Percentiles rank a stretch among this genome's conserved stretches.
These are phyloP conservation scores for Solanum rostratum DNA, from an alignment of 257 asterid species.

Conservation along the genomic window DNA sequence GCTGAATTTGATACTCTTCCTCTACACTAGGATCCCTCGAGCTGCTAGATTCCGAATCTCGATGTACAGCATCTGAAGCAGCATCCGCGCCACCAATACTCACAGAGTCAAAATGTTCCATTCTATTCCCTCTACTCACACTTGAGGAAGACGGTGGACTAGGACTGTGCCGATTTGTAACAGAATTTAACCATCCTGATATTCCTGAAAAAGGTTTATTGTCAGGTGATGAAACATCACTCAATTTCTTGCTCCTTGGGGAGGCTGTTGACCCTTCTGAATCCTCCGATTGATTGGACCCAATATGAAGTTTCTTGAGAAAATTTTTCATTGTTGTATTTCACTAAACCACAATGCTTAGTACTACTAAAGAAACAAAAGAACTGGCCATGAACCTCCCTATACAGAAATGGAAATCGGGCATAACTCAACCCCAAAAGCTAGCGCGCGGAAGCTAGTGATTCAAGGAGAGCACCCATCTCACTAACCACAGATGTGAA, in stretches of 20 bases:
- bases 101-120: conserved; percentile 65
- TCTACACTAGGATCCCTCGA: conserved; percentile 79
- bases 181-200: conserved; percentile 93
- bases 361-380: conserved; percentile 41
- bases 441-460: not conserved
- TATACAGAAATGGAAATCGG: not conserved
- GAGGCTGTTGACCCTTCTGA: conserved; percentile 62
- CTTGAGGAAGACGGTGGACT: conserved; percentile 69
- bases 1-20: conserved; percentile 88
- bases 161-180: conserved; percentile 53
- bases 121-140: conserved; percentile 32
- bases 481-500: not conserved
- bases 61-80: conserved; percentile 52
- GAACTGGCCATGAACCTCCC: conserved; percentile 26
- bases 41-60: conserved; percentile 48
- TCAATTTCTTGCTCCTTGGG: conserved; percentile 37
- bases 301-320: conserved; percentile 72
- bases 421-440: not conserved
- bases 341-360: conserved; percentile 9
- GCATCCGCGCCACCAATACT: conserved; percentile 60
- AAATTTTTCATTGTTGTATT: conserved; percentile 56
- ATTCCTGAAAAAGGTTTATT: conserved; percentile 63
- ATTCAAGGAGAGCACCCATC: not conserved
- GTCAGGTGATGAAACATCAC: conserved; percentile 49
- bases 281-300: conserved; percentile 66